A percentile compares a stretch with the other conserved stretches of the same genome.
Conservation (phyloP, 1,284 basidiomycete species). For the Cryptococcus hybrid region DNA sequence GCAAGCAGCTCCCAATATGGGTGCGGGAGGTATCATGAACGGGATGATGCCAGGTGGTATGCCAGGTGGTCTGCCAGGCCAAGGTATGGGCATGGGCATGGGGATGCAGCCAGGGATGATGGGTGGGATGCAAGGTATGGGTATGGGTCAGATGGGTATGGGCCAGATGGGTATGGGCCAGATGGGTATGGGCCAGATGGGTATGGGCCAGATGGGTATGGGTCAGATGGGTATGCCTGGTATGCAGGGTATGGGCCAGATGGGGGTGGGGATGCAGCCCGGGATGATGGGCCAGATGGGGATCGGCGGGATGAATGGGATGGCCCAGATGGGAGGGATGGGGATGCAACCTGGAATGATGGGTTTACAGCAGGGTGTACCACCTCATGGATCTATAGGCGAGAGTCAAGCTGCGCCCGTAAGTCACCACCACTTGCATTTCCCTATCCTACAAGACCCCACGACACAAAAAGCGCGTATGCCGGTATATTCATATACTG, state of each 20-base stretch:
- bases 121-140: neutral
- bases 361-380: slow-evolving; percentile 8
- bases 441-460: neutral
- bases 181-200: slow-evolving; percentile 19
- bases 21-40: neutral
- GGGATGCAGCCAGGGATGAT: neutral
- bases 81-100: neutral
- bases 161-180: slow-evolving; percentile 10
- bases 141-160: slow-evolving; percentile 4
- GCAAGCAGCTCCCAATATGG: neutral
- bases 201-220: slow-evolving; percentile 26
- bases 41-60: too few species aligned
- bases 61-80: too few species aligned
- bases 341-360: slow-evolving; percentile 15
- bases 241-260: slow-evolving; percentile 12
- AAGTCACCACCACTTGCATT: slow-evolving; percentile 7
- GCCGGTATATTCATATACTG: neutral
- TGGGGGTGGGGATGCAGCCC: slow-evolving; percentile 11
- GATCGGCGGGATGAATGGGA: slow-evolving; percentile 13
- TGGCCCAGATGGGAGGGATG: neutral
- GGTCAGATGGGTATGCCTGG: slow-evolving; percentile 13
- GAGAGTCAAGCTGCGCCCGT: slow-evolving; percentile 38
- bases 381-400: slow-evolving; percentile 17
- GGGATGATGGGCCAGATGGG: slow-evolving; percentile 12
- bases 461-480: neutral